A percentile compares a stretch with the other conserved stretches of the same genome.
Conservation (phyloP, 1,284 basidiomycete genomes). For the Jaminaea rosea region DNA sequence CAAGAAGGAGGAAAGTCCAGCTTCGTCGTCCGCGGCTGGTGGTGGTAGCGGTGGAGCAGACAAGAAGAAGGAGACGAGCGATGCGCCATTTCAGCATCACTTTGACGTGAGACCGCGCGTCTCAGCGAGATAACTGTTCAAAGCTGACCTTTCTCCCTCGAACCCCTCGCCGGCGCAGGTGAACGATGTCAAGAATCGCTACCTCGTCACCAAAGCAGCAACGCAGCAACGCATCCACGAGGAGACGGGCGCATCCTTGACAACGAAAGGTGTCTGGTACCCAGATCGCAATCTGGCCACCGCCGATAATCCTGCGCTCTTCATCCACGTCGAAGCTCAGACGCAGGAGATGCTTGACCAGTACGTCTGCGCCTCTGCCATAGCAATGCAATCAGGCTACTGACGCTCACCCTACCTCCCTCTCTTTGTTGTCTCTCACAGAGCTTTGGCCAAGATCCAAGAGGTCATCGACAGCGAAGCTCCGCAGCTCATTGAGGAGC, state of each 20-base stretch:
- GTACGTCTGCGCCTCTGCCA: no score
- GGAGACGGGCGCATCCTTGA: slow-evolving; percentile 47
- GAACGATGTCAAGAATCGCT: slow-evolving; percentile 91
- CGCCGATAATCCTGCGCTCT: slow-evolving; percentile 57
- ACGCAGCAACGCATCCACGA: slow-evolving; percentile 72
- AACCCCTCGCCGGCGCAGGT: slow-evolving; percentile 55
- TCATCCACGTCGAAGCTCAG: slow-evolving; percentile 81
- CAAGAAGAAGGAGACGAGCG: slow-evolving; percentile 4
- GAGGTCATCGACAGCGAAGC: slow-evolving; percentile 74
- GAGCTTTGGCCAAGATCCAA: slow-evolving; percentile 71
- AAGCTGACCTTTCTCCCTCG: slow-evolving; percentile 32
- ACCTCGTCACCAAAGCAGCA: slow-evolving; percentile 83
- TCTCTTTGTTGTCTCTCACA: no score
- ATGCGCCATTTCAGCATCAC: slow-evolving; percentile 5
- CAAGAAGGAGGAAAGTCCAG: no score
- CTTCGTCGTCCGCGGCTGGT: not conserved
- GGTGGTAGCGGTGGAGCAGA: not conserved
- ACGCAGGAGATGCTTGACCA: slow-evolving; percentile 68
- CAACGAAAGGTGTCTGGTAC: slow-evolving; percentile 61
- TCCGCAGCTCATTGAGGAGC: slow-evolving; percentile 39
- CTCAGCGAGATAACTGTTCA: not conserved
- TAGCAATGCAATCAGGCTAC: no score
- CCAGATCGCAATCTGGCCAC: slow-evolving; percentile 51
- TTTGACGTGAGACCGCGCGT: slow-evolving; percentile 12
- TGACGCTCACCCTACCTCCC: no score